Percentiles rank a stretch among this genome's conserved stretches.
phyloP scores from a whole-genome alignment of 306 rosid species.

The Trichosanthes cucumerina region DNA sequence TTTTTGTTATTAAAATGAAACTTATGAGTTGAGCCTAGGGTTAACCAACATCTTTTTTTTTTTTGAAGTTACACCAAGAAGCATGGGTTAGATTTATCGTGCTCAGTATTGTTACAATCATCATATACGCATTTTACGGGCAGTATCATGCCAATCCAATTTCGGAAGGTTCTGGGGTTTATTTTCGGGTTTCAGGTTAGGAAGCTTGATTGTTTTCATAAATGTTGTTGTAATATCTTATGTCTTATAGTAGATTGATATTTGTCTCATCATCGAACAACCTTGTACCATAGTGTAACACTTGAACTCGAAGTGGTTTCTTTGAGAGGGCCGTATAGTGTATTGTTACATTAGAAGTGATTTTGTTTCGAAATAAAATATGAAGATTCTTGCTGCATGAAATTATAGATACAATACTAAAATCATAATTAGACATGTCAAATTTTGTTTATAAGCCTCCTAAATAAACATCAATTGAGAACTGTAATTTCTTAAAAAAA shows the following conservation, averaged over 20 bases:
- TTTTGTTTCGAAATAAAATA: background rate
- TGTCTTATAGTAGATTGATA: background rate
- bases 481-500: too few relatives aligned
- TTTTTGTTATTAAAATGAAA: background rate
- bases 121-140: conserved; percentile 75
- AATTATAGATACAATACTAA: background rate
- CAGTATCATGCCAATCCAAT: conserved; percentile 78
- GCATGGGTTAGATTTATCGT: conserved; percentile 89
- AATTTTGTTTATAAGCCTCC: background rate
- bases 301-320: background rate
- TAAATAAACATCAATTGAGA: background rate
- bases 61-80: conserved; percentile 71
- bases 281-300: background rate
- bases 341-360: background rate
- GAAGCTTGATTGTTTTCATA: background rate
- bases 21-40: background rate
- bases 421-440: background rate
- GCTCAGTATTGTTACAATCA: conserved; percentile 42
- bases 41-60: conserved; percentile 8
- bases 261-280: background rate
- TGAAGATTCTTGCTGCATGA: background rate
- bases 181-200: conserved; percentile 29
- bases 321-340: background rate
- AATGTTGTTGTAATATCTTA: background rate
- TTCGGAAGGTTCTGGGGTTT: conserved; percentile 38